Conservation (phyloP, 257 asterid species). For the Nicotiana sylvestris region DNA sequence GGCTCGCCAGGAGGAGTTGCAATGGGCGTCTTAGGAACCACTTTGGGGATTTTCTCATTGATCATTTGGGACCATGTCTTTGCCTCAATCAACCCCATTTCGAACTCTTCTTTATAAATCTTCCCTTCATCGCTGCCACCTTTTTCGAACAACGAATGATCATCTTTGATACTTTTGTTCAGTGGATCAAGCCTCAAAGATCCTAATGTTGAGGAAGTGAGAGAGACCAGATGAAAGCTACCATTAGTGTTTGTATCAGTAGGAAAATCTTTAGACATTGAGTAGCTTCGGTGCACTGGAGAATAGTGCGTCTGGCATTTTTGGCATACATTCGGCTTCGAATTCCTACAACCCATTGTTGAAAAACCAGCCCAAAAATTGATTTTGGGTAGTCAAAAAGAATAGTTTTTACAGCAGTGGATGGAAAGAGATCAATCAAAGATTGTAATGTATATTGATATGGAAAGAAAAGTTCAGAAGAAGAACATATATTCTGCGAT, state of each 20-base stretch:
- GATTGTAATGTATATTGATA: background rate
- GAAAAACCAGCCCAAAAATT: background rate
- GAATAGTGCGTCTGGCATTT: background rate
- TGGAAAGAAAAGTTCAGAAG: background rate
- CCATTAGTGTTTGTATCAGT: slow-evolving; percentile 27
- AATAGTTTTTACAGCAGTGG: background rate
- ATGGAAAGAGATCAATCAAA: background rate
- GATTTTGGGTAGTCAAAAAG: background rate
- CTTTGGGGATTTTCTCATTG: slow-evolving; percentile 63
- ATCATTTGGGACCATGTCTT: slow-evolving; percentile 80
- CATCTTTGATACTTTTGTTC: slow-evolving; percentile 11
- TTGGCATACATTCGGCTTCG: slow-evolving; percentile 1
- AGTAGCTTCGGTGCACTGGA: slow-evolving; percentile 52
- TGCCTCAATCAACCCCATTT: slow-evolving; percentile 66
- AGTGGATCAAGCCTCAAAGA: slow-evolving; percentile 41
- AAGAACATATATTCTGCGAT: background rate
- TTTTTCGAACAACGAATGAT: slow-evolving; percentile 14
- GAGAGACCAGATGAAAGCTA: slow-evolving; percentile 42
- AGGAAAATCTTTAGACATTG: slow-evolving; percentile 38
- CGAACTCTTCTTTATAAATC: slow-evolving; percentile 19
- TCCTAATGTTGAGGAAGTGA: slow-evolving; percentile 62
- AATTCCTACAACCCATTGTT: background rate
- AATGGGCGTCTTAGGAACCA: slow-evolving; percentile 53
- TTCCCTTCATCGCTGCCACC: slow-evolving; percentile 21
- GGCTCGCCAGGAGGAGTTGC: slow-evolving; percentile 85